phyloP scores from a whole-genome alignment of 169 alveolate species.

The Plasmodium sp. region DNA sequence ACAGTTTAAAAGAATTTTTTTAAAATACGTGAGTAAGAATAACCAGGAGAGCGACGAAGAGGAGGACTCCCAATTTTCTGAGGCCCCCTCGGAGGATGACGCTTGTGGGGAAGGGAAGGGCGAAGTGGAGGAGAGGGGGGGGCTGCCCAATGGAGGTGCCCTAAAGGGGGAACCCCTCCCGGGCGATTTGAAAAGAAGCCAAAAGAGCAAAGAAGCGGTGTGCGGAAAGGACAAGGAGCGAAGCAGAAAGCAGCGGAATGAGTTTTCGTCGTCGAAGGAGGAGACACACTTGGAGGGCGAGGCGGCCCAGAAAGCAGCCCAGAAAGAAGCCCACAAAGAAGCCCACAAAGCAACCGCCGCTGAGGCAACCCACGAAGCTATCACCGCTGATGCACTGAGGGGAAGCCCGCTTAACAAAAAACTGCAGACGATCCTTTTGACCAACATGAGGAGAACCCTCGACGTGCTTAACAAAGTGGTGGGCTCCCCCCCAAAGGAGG shows the following conservation, averaged over 20 bases:
- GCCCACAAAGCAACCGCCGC: neutral
- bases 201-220: neutral
- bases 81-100: constrained; percentile 3
- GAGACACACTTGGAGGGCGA: no score
- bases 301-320: neutral
- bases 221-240: neutral
- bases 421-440: neutral
- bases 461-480: constrained; percentile 11
- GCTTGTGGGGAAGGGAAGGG: neutral
- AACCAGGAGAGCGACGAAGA: neutral
- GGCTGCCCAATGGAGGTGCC: neutral
- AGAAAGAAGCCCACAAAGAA: neutral
- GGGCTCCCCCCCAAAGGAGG: neutral
- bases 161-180: neutral
- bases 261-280: neutral
- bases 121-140: neutral
- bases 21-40: constrained; percentile 30
- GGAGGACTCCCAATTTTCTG: neutral
- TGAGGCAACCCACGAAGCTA: neutral
- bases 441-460: constrained; percentile 21
- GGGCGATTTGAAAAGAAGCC: neutral
- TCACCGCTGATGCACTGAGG: neutral
- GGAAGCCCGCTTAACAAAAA: neutral
- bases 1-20: constrained; percentile 1
- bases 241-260: neutral